These are phyloP conservation scores for Globisporangium emineosum DNA, from an alignment of 352 stramenopile genomes.

Conservation along the genomic window DNA sequence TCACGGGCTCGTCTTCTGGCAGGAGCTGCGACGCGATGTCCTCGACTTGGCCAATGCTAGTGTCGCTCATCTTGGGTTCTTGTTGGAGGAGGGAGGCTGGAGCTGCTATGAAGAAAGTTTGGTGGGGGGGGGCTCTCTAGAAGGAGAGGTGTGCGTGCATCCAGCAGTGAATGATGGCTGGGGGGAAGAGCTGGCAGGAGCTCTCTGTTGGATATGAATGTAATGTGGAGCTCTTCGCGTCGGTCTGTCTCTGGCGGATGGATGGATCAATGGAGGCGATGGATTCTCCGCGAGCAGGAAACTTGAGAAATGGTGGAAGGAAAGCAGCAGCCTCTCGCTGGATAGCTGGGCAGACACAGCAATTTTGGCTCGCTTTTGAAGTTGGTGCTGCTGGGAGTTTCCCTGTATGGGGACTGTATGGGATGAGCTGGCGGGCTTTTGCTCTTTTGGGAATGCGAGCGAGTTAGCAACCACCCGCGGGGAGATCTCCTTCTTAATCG, in stretches of 20 bases:
- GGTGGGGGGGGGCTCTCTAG: no score
- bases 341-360: neutral
- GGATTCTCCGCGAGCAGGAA: neutral
- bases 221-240: no score
- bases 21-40: neutral
- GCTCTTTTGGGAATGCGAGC: neutral
- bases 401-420: neutral
- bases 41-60: neutral
- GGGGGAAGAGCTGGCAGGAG: no score
- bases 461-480: neutral
- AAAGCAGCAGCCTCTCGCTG: neutral
- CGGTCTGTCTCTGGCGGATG: neutral
- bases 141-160: no score
- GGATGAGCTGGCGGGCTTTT: neutral
- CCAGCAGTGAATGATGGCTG: no score
- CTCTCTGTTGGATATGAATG: no score
- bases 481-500: neutral
- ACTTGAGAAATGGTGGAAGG: slow-evolving; percentile 6
- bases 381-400: neutral
- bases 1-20: neutral
- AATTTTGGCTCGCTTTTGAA: neutral
- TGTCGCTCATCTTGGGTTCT: neutral
- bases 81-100: neutral
- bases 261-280: neutral
- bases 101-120: neutral